Base-by-base conservation (phyloP, 1,284 basidiomycete genomes). In the Polyporus tsugae region DNA sequence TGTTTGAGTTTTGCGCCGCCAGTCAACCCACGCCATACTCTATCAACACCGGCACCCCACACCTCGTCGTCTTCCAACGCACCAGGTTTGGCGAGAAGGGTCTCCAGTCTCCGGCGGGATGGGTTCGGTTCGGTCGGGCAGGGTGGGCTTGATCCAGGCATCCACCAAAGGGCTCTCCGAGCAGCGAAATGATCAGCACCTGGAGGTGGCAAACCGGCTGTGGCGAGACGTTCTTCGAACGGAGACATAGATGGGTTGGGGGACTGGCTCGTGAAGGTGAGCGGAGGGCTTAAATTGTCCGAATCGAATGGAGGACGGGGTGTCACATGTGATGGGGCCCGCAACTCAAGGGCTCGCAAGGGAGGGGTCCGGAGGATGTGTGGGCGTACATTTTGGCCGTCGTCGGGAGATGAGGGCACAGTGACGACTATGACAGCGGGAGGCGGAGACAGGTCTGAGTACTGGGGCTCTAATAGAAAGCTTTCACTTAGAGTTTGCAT, bases 101-200 rank as follows among this genome's bases (percentile, higher is more conserved):
- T 78, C 73, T 90, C 87, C 2, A 93, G 83, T 76, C 83, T 86
- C 49, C 81, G 78, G 38, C 82, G 83, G 9, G 86, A 82, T 0
- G 79, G 71, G 19, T 85, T 82, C 5, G 80, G 52, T 41, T 74
- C 63, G 0, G 77, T 65, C 46, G 62, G 70, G 65, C 63, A 78
- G 60, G 70, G 71, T 0, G 72, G 68, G n/a, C 75, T 62, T 0
- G 65, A 64, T 1, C 65, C 33, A 13, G 79, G 69, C 11, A 78
- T 79, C 22, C 88, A 80, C 92, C 92, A 94, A 29, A 89, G 79
- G 6, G 82, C 81, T 68, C 91, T 83, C 44, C 92, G 86, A 0
- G 86, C 89, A 25, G 80, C 78, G 76, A 91, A 94, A 73, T 88
- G 82, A 2, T 82, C 85, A 25, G 87, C 88, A 0, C 92, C 92